Conservation (phyloP, 2,329 filamentous ascomycete genomes). For the Trichophyton equinum region DNA sequence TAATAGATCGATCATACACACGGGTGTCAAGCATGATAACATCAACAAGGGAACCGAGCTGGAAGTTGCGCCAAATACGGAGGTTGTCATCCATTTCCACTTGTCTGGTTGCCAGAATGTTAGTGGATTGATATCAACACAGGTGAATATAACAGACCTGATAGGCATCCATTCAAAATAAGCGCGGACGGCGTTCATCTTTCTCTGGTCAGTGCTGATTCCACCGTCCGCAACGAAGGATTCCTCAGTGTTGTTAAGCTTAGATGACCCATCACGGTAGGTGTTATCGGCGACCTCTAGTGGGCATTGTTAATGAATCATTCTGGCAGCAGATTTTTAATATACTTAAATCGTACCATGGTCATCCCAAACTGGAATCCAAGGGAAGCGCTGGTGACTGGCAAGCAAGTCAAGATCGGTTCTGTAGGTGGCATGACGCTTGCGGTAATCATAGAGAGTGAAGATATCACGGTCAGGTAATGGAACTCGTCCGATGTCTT, state of each 20-base stretch:
- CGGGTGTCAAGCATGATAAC: conserved; percentile 58
- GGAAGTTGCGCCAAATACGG: conserved; percentile 55
- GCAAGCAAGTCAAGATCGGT: conserved; percentile 49
- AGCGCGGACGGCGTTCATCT: conserved; percentile 59
- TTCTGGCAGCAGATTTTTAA: not conserved
- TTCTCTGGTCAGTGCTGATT: conserved; percentile 58
- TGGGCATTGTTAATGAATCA: conserved; percentile 4
- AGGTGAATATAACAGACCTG: conserved; percentile 18
- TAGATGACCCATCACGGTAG: conserved; percentile 49
- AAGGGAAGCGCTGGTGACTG: conserved; percentile 45
- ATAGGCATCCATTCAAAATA: conserved; percentile 57
- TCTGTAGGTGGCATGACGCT: conserved; percentile 45
- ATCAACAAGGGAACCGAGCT: conserved; percentile 53
- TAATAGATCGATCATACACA: conserved; percentile 56
- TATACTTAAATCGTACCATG: conserved; percentile 28
- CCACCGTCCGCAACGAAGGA: conserved; percentile 48
- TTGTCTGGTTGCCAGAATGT: conserved; percentile 25
- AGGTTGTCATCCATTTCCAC: conserved; percentile 57
- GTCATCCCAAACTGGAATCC: conserved; percentile 55
- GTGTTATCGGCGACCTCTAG: conserved; percentile 52
- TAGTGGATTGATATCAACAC: conserved; percentile 10
- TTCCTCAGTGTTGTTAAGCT: conserved; percentile 53
- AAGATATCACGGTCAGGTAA: conserved; percentile 7
- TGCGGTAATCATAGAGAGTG: conserved; percentile 48
- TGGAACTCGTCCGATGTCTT: conserved; percentile 7